Evolutionary conservation across 2,329 filamentous ascomycete species (phyloP).

Genomic region (Escovopsis sp.): DNA sequence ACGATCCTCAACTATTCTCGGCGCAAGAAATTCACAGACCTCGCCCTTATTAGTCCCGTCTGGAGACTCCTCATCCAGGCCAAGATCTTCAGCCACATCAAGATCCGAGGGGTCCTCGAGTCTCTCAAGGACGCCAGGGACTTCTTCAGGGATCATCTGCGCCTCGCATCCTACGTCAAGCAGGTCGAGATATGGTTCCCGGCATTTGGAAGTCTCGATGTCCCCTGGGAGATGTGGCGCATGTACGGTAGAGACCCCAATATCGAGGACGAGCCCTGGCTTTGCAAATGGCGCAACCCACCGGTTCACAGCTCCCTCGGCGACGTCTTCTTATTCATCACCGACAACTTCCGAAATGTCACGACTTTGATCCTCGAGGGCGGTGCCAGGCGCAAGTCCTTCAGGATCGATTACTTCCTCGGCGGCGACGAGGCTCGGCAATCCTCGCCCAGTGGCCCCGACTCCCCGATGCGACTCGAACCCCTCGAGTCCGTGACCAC

Average conservation of each 20-base stretch:
- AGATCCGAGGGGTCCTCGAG: slow-evolving; percentile 55
- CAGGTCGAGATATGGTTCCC: slow-evolving; percentile 70
- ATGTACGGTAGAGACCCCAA: slow-evolving; percentile 35
- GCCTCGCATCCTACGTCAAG: slow-evolving; percentile 50
- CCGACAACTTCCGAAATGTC: slow-evolving; percentile 41
- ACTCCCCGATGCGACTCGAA: slow-evolving; percentile 18
- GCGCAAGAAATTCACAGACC: slow-evolving; percentile 49
- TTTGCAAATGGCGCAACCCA: slow-evolving; percentile 43
- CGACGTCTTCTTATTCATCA: slow-evolving; percentile 52
- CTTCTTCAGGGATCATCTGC: slow-evolving; percentile 44
- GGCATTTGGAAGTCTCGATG: slow-evolving; percentile 48
- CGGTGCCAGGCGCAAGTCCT: slow-evolving; percentile 63
- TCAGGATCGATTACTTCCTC: slow-evolving; percentile 37
- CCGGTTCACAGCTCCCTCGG: slow-evolving; percentile 55
- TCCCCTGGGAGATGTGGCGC: slow-evolving; percentile 27
- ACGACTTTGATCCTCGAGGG: slow-evolving; percentile 59
- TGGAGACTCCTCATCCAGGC: slow-evolving; percentile 58
- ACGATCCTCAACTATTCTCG: slow-evolving; percentile 52
- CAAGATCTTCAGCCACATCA: slow-evolving; percentile 60
- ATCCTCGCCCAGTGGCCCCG: no score
- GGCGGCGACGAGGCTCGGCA: slow-evolving; percentile 7
- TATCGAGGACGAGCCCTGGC: slow-evolving; percentile 40
- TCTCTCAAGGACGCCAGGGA: slow-evolving; percentile 42
- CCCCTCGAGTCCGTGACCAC: slow-evolving; percentile 44
- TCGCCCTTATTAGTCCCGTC: slow-evolving; percentile 46